A percentile compares a stretch with the other conserved stretches of the same genome.
phyloP scores from a whole-genome alignment of 2,329 filamentous ascomycete genomes.

The Trichoderma sp. region DNA sequence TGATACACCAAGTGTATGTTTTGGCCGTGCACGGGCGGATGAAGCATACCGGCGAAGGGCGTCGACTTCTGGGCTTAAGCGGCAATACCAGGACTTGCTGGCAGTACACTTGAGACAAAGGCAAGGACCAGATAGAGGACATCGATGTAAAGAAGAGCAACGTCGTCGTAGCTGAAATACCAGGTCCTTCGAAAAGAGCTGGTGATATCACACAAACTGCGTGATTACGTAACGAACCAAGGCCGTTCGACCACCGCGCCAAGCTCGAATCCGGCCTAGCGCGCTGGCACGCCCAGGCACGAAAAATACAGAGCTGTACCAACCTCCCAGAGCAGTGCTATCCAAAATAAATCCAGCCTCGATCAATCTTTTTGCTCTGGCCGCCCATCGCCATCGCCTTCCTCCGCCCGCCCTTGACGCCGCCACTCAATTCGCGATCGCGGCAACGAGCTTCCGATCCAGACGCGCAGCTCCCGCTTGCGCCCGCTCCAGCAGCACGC shows the following conservation, averaged over 20 bases:
- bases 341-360: constrained; percentile 20
- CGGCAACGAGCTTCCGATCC: constrained; percentile 25
- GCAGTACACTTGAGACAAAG: background rate
- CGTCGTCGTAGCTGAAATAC: too few relatives aligned
- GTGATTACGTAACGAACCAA: background rate
- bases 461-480: constrained; percentile 24
- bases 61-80: background rate
- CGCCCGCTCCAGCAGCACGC: constrained; percentile 27
- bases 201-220: background rate
- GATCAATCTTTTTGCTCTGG: constrained; percentile 16
- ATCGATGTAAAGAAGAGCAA: too few relatives aligned
- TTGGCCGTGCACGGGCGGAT: background rate
- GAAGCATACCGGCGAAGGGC: background rate
- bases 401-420: constrained; percentile 3
- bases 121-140: too few relatives aligned
- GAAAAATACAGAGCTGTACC: constrained; percentile 29
- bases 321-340: constrained; percentile 28
- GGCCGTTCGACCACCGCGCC: background rate
- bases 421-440: constrained; percentile 21
- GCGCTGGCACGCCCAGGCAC: constrained; percentile 17
- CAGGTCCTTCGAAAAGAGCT: too few relatives aligned
- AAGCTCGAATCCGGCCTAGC: constrained; percentile 27
- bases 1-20: background rate
- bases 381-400: constrained; percentile 21
- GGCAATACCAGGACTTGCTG: background rate